Base-by-base conservation (phyloP, 2,329 filamentous ascomycete species). In the Talaromyces sp. region DNA sequence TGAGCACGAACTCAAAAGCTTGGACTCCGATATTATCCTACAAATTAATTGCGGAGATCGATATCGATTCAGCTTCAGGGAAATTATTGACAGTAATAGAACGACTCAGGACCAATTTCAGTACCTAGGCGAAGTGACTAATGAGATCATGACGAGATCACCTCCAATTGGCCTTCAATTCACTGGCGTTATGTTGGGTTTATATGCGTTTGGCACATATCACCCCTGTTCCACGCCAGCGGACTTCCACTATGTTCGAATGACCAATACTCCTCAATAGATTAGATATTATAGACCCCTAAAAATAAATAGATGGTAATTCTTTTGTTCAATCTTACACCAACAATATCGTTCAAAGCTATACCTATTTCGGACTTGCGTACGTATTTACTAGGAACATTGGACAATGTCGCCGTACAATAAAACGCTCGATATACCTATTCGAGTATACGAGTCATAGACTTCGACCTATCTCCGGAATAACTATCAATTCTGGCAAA, bases 121-220 rank as follows among this genome's bases (percentile, higher is more conserved):
- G 24, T 75, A 73, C 74, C 48, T 75, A 19, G 73, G 72, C 0
- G 68, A 66, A 3, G 70, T 79, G 16, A 65, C 72, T 4, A 79
- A 75, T 16, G 62, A 68, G 22, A 65, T 68, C 14, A 75, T 81
- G 67, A 79, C 77, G 2, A 65, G 72, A 16, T 68, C 73, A 39
- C 77, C 80, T 2, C 74, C 74, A 0, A 70, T 81, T 10, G 80
- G 80, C 0, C 74, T 74, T 19, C 70, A 76, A 1, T 82, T 82
- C 39, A 81, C 79, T 1, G 80, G 80, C 0, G 77, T 79, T 72
- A 81, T 82, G 79, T 68, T 82, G 57, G 80, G 81, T 0, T n/a
- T 82, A 13, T 82, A 82, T 69, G 72, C 78, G 1, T 80, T 78
- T 68, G 80, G 78, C 3, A 75, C 79, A 47, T 68, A 76, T 19